Evolutionary conservation across 2,329 filamentous ascomycete species (phyloP).

Genomic region (Blastomyces gilchristii): DNA sequence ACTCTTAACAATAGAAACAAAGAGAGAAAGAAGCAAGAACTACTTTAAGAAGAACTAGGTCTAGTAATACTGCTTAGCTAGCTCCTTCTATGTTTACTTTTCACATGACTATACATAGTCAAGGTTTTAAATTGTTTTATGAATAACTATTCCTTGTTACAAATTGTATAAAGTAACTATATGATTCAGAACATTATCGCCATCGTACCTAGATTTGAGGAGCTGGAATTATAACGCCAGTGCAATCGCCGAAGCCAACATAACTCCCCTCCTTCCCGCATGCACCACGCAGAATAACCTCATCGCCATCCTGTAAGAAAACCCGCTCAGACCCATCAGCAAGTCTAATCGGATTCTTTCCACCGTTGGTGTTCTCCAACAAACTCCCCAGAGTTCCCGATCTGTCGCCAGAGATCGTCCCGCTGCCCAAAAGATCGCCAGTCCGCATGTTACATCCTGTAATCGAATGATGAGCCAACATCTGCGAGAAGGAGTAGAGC

Average conservation of each 20-base stretch:
- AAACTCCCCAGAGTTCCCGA: slow-evolving; percentile 55
- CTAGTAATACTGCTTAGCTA: no score
- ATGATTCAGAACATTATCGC: no score
- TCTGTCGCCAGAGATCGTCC: slow-evolving; percentile 61
- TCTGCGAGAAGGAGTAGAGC: slow-evolving; percentile 74
- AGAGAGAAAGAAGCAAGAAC: no score
- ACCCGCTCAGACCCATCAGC: slow-evolving; percentile 55
- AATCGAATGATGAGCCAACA: slow-evolving; percentile 68
- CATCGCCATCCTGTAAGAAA: slow-evolving; percentile 67
- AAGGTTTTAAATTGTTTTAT: no score
- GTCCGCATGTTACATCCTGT: slow-evolving; percentile 64
- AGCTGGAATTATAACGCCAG: slow-evolving; percentile 12
- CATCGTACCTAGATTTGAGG: slow-evolving; percentile 7
- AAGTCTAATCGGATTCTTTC: slow-evolving; percentile 54
- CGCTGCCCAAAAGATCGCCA: slow-evolving; percentile 66
- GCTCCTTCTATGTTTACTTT: no score
- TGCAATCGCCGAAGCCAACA: slow-evolving; percentile 61
- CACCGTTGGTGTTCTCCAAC: slow-evolving; percentile 60
- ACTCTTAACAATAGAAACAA: no score
- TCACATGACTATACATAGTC: no score
- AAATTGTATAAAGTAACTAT: no score
- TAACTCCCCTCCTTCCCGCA: slow-evolving; percentile 56
- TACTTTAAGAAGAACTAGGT: no score
- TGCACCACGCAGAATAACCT: slow-evolving; percentile 54
- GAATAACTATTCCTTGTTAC: no score